Conservation (phyloP, 139 green algal genomes). For the Tetratostichococcus sp. region DNA sequence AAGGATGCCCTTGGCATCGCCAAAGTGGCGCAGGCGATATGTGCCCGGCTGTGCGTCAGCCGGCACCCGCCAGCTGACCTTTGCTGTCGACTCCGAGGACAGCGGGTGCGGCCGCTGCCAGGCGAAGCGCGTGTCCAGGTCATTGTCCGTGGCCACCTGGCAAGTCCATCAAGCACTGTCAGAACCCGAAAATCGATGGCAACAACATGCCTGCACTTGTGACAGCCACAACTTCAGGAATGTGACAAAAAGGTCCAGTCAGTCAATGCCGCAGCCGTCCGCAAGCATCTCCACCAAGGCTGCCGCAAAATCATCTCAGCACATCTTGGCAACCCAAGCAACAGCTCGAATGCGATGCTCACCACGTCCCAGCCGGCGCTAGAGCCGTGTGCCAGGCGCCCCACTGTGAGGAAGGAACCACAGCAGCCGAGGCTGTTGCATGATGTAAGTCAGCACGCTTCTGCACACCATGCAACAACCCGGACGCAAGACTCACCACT, state of each 20-base stretch:
- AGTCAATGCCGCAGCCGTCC: too few relatives aligned
- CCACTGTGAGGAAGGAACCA: slow-evolving; percentile 68
- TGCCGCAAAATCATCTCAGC: too few relatives aligned
- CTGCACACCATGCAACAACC: too few relatives aligned
- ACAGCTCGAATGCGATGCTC: neutral
- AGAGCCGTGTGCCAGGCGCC: slow-evolving; percentile 18
- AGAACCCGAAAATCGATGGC: too few relatives aligned
- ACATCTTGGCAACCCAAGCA: too few relatives aligned
- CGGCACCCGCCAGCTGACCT: slow-evolving; percentile 62
- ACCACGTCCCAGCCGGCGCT: slow-evolving; percentile 12
- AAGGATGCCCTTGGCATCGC: slow-evolving; percentile 62
- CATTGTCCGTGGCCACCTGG: slow-evolving; percentile 24
- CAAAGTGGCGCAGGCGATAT: slow-evolving; percentile 68
- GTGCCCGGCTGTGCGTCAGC: slow-evolving; percentile 25
- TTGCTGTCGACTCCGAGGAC: slow-evolving; percentile 58
- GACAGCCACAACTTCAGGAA: too few relatives aligned
- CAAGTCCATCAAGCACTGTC: too few relatives aligned
- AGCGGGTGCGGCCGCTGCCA: slow-evolving; percentile 45
- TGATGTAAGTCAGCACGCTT: too few relatives aligned
- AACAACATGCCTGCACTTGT: too few relatives aligned
- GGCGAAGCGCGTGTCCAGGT: slow-evolving; percentile 48
- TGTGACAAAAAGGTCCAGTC: too few relatives aligned
- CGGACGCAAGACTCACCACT: slow-evolving; percentile 2
- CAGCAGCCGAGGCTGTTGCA: slow-evolving; percentile 66
- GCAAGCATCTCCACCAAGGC: too few relatives aligned